Evolutionary conservation across 176 grass and related monocot species (phyloP).

Genomic region (Carex scoparia): DNA sequence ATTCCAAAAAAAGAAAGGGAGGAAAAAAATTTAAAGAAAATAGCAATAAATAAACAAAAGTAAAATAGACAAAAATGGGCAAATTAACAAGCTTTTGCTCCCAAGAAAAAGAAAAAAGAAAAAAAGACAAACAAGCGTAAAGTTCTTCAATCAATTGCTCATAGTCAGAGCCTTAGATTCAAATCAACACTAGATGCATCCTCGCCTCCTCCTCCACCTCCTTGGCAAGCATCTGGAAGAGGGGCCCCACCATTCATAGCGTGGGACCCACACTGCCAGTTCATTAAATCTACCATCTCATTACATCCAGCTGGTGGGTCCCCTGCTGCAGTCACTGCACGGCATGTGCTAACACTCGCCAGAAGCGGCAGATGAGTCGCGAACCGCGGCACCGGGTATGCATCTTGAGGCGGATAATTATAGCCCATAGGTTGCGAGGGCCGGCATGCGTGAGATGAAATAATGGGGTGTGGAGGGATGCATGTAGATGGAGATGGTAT

Average conservation of each 20-base stretch:
- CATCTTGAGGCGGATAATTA: neutral
- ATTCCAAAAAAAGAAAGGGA: slow-evolving; percentile 4
- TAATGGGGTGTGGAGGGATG: slow-evolving; percentile 7
- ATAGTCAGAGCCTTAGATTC: slow-evolving; percentile 4
- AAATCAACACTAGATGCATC: slow-evolving; percentile 21
- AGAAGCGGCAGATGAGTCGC: slow-evolving; percentile 21
- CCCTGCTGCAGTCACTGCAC: slow-evolving; percentile 22
- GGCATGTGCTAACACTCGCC: slow-evolving; percentile 8
- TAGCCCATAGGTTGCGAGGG: slow-evolving; percentile 11
- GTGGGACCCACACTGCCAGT: slow-evolving; percentile 37
- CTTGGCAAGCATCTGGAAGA: neutral
- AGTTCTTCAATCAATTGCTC: neutral
- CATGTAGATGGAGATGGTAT: neutral
- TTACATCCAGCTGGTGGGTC: slow-evolving; percentile 23
- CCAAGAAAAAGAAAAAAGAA: neutral
- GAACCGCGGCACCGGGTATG: slow-evolving; percentile 23
- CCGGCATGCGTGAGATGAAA: slow-evolving; percentile 43
- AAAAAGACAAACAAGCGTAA: neutral
- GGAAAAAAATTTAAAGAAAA: neutral
- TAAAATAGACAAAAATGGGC: slow-evolving; percentile 1
- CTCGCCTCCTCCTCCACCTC: slow-evolving; percentile 6
- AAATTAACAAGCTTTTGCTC: neutral
- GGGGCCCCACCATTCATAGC: neutral
- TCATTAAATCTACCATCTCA: slow-evolving; percentile 43
- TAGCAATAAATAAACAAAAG: slow-evolving; percentile 10